Evolutionary conservation across 2,329 filamentous ascomycete genomes (phyloP).

Genomic region (Didymella lethalis): DNA sequence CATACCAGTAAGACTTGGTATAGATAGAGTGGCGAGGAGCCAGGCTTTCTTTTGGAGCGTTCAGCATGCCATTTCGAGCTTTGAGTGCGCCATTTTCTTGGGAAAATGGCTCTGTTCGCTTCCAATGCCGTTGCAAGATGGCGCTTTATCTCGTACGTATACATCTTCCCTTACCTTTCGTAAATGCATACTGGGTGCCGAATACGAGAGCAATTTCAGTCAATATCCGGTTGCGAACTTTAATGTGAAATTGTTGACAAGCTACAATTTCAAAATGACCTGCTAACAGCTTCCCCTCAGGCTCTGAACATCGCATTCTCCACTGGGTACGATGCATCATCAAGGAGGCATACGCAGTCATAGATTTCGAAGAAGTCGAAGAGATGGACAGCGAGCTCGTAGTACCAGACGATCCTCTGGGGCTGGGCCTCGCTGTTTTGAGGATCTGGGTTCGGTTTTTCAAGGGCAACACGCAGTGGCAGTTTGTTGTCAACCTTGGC

Average conservation of each 20-base stretch:
- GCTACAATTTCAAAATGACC: neutral
- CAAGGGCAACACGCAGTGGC: slow-evolving; percentile 59
- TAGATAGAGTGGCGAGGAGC: slow-evolving; percentile 63
- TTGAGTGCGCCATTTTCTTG: slow-evolving; percentile 64
- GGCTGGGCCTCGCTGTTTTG: slow-evolving; percentile 53
- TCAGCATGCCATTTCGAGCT: slow-evolving; percentile 62
- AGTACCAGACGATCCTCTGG: slow-evolving; percentile 36
- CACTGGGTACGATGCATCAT: slow-evolving; percentile 59
- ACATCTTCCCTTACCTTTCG: neutral
- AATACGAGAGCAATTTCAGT: neutral
- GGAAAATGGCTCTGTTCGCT: slow-evolving; percentile 58
- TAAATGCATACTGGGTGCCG: neutral
- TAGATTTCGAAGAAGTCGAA: slow-evolving; percentile 44
- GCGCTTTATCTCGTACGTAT: slow-evolving; percentile 27
- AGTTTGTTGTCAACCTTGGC: slow-evolving; percentile 58
- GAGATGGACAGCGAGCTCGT: slow-evolving; percentile 17
- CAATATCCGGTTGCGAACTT: neutral
- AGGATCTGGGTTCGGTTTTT: slow-evolving; percentile 60
- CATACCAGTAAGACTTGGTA: slow-evolving; percentile 63
- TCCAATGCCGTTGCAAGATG: slow-evolving; percentile 31
- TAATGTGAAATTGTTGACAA: neutral
- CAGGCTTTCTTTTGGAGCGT: slow-evolving; percentile 67
- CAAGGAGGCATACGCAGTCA: slow-evolving; percentile 53
- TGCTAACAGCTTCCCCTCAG: slow-evolving; percentile 1
- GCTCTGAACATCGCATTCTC: slow-evolving; percentile 55